Base-by-base conservation (phyloP, 495 filamentous ascomycete genomes). In the Penicillium tannophilum region DNA sequence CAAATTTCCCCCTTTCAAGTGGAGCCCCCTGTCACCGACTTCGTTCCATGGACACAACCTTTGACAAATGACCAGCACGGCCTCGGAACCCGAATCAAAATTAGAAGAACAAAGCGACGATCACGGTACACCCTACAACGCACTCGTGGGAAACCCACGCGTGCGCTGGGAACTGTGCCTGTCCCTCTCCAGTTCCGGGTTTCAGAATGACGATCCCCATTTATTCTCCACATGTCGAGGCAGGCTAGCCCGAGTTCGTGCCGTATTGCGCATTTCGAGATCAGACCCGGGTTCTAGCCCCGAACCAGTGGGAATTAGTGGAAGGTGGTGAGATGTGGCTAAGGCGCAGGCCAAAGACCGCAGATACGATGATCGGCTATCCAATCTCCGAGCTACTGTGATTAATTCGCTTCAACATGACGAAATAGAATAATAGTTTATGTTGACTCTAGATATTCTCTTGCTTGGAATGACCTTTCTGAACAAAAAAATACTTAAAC, bases 151-250 rank as follows among this genome's bases (percentile, higher is more conserved):
- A 33, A 14, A 33, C 24, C 26, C 49, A 52, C 49, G 52, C 43
- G 36, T 28, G n/a, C 36, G 39, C 20, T 23, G 24, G 12, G 52
- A 42, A 19, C 23, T 28, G 28, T 28, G 19, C 41, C 33, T 24
- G 20, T 23, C 20, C 31, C 17, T 19, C 20, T 7, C 12, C 26
- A 30, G 1, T 28, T 54, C 1, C 35, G 36, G 52, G 20, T 43
- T 54, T 10, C 19, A 43, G 20, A 44, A 23, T 35, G 52, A 39
- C 35, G 52, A 54, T 54, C 52, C 4, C 36, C 36, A 44, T 43
- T 54, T 28, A 19, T 28, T 42, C 52, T 26, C 52, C 52, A 54
- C 52, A 54, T 41, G 24, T 23, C 16, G 28, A 3, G 33, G 16
- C 14, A 41, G 6, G n/a, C 39, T 41, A 41, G 16, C 39, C 39